Conservation (phyloP, 495 filamentous ascomycete genomes). For the Hypomontagnella submonticulosa region DNA sequence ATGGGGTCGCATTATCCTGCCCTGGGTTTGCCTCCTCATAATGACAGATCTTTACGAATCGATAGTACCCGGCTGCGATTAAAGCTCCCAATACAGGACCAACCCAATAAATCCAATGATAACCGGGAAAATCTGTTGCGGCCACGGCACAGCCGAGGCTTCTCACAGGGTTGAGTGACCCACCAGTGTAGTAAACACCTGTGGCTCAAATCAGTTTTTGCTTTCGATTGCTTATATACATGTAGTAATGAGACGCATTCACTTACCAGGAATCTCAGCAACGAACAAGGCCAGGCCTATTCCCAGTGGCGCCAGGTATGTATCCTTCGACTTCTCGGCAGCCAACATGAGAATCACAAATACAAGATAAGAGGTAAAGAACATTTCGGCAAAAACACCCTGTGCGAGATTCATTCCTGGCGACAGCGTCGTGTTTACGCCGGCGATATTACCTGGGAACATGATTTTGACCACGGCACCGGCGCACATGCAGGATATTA, state of each 20-base stretch:
- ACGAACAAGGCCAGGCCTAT: constrained; percentile 78
- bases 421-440: constrained; percentile 66
- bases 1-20: constrained; percentile 61
- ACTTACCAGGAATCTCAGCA: constrained; percentile 68
- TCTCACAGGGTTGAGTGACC: constrained; percentile 65
- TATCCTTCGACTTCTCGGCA: constrained; percentile 77
- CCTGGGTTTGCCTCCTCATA: constrained; percentile 83
- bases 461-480: constrained; percentile 63
- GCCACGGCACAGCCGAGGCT: constrained; percentile 64
- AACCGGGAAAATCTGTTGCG: constrained; percentile 52
- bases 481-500: constrained; percentile 65
- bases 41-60: constrained; percentile 69
- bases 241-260: too few species aligned
- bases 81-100: constrained; percentile 73
- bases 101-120: constrained; percentile 71
- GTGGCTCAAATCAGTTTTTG: constrained; percentile 13
- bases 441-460: constrained; percentile 60
- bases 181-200: constrained; percentile 67
- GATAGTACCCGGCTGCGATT: constrained; percentile 73
- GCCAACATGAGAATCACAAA: constrained; percentile 81
- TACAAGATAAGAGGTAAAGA: constrained; percentile 76
- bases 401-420: constrained; percentile 67
- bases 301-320: constrained; percentile 77
- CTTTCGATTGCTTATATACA: background rate
- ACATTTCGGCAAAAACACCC: constrained; percentile 77